Evolutionary conservation across 164 flowering plant species (phyloP), one percentile per base, ranked within the genome.

Genomic region (Euptelea pleiosperma): DNA sequence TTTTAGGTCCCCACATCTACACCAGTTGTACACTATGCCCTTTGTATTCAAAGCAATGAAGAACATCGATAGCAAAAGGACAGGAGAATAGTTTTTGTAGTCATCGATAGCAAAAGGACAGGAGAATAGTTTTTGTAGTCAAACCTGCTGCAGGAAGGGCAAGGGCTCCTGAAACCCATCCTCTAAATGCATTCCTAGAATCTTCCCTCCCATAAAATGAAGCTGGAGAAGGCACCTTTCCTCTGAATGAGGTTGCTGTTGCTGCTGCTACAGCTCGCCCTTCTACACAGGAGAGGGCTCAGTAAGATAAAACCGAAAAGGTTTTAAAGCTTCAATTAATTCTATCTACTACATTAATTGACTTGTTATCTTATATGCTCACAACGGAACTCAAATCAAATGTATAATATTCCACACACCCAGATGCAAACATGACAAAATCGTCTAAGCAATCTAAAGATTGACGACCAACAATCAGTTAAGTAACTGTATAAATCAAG

Each of bases 61-160:
- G n/a, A n/a, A n/a, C n/a, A n/a, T n/a, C n/a, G n/a, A n/a, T n/a
- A n/a, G n/a, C n/a, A n/a, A n/a, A n/a, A n/a, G n/a, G n/a, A n/a
- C n/a, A n/a, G n/a, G n/a, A n/a, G n/a, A n/a, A n/a, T n/a, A n/a
- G n/a, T n/a, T n/a, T n/a, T n/a, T n/a, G n/a, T n/a, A n/a, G n/a
- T n/a, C n/a, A n/a, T n/a, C n/a, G n/a, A n/a, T n/a, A n/a, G n/a
- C n/a, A n/a, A n/a, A n/a, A n/a, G n/a, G 18, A 55, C 18, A 37
- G 55, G 25, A 45, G 35, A 8, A 33, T 33, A 43, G 22, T 29
- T n/a, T n/a, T n/a, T 34, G 8, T 45, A 49, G 25, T 40, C 56
- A 57, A 70, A 93, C 99, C 97, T 86, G 96, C 96, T 0, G 84
- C 88, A 49, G 99, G 94, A 61, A 90, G 75, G 22, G 83, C 88